phyloP scores from a whole-genome alignment of 1,284 basidiomycete genomes.

The Trametes pubescens region DNA sequence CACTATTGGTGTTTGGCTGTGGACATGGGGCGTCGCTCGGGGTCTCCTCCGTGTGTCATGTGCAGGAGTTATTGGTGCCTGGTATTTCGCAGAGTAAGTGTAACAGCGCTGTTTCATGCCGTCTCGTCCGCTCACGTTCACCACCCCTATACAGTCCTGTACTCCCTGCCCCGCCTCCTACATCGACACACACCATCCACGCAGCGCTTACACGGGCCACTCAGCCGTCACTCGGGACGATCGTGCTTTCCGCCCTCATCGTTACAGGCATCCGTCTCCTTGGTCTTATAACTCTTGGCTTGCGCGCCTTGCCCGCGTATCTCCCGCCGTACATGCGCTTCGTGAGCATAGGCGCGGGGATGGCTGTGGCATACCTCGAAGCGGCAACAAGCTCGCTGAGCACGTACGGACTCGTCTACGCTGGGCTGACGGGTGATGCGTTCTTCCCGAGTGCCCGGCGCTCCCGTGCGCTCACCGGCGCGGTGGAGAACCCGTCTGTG shows the following conservation, averaged over 20 bases:
- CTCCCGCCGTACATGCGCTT: slow-evolving; percentile 57
- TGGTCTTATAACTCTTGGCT: slow-evolving; percentile 53
- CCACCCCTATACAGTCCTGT: slow-evolving; percentile 51
- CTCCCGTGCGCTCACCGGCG: slow-evolving; percentile 63
- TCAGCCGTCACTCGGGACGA: slow-evolving; percentile 82
- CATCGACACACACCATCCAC: slow-evolving; percentile 76
- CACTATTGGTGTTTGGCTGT: slow-evolving; percentile 81
- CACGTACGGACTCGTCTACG: slow-evolving; percentile 85
- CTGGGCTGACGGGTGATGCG: slow-evolving; percentile 85
- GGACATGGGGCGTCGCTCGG: slow-evolving; percentile 90
- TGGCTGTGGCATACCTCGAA: slow-evolving; percentile 65
- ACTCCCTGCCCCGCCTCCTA: slow-evolving; percentile 56
- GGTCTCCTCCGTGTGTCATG: slow-evolving; percentile 83
- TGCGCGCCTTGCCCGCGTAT: slow-evolving; percentile 65
- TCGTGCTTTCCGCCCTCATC: slow-evolving; percentile 80
- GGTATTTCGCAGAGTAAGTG: slow-evolving; percentile 88
- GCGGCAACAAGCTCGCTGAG: slow-evolving; percentile 78
- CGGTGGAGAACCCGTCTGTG: slow-evolving; percentile 49
- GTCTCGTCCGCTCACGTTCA: neutral
- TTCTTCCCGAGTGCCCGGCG: slow-evolving; percentile 84
- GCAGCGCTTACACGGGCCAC: slow-evolving; percentile 82
- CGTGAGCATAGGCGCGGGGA: slow-evolving; percentile 48
- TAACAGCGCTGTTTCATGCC: neutral
- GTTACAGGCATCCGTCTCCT: slow-evolving; percentile 74
- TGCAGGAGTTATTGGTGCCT: slow-evolving; percentile 87